A percentile compares a stretch with the other conserved stretches of the same genome.
phyloP scores from a whole-genome alignment of 768 basidiomycete genomes.

The Erythrobasidium yunnanense region DNA sequence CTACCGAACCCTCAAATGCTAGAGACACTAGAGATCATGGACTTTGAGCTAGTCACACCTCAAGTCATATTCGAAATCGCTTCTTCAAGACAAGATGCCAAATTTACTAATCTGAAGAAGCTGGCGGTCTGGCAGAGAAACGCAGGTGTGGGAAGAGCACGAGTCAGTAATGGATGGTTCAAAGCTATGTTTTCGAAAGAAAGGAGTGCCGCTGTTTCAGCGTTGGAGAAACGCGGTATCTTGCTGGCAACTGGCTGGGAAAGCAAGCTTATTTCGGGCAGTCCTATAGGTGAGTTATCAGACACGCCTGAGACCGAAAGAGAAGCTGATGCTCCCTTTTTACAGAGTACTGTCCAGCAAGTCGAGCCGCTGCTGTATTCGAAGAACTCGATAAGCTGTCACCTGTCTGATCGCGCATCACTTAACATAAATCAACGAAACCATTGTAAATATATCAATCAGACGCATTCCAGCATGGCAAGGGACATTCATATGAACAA shows the following conservation, averaged over 20 bases:
- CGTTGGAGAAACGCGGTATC: conserved; percentile 1
- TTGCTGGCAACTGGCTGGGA: conserved; percentile 16
- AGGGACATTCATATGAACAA: neutral
- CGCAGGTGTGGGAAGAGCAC: conserved; percentile 20
- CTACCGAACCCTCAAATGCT: conserved; percentile 18
- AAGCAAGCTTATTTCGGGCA: conserved; percentile 18
- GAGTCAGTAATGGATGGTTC: conserved; percentile 20
- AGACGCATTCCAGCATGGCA: neutral
- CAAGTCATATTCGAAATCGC: conserved; percentile 16
- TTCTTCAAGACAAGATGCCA: neutral
- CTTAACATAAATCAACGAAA: neutral
- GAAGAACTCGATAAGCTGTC: conserved; percentile 12
- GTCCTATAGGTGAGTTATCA: conserved; percentile 13
- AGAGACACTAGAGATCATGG: conserved; percentile 25
- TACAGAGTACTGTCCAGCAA: conserved; percentile 9
- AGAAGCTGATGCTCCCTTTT: neutral
- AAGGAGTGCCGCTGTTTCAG: neutral
- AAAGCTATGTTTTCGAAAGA: neutral
- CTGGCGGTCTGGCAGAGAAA: conserved; percentile 23
- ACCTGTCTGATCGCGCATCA: neutral
- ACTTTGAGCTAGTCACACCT: conserved; percentile 17
- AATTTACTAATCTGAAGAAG: neutral
- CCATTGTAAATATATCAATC: neutral
- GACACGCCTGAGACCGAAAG: neutral
- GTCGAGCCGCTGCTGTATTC: neutral